Evolutionary conservation across 2,329 filamentous ascomycete species (phyloP), one percentile per base, ranked within the genome.

Genomic region (Penicillium sp.): DNA sequence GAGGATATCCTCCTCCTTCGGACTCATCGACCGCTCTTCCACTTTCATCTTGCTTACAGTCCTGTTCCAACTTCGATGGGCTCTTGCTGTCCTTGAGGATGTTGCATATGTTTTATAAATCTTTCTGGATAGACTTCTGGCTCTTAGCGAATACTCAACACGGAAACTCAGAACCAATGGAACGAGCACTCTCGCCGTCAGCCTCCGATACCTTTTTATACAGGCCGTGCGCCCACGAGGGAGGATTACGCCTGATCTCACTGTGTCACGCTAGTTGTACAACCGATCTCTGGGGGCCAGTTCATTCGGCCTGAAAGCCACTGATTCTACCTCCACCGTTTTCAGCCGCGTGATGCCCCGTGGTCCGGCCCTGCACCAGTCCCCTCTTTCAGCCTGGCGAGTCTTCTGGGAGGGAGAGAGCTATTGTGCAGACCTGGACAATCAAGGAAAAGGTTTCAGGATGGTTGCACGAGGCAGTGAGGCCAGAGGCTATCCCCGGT

Each of bases 181-280:
- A n/a, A 35, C 36, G 19, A 40, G 29, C 18, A 10, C 11, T 35
- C 30, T 50, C n/a, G 9, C 34, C 22, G 35, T 43, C 31, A 37
- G 39, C 39, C 33, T 43, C 13, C 6, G 35, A 35, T 35, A 27
- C 14, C 27, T 51, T 53, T 51, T 53, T 51, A 53, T 53, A 53
- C 34, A 27, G 48, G 28, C 34, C 42, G 30, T 53, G 43, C 34
- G 19, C 29, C 50, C 50, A 53, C 50, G 50, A 50, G 41, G 50
- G 10, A 30, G 18, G 46, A 29, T 31, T 18, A 37, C 41, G 29
- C 33, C 47, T 42, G 54, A 61, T 59, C 56, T 57, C 49, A 60
- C 54, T 30, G 57, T 61, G 50, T 57, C 56, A 61, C 59, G 41
- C 54, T 43, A 25, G 4, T 29, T 56, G 57, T 61, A 49, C 57